Evolutionary conservation across 164 flowering plant species (phyloP).

Genomic region (Magnolia changhungtana): DNA sequence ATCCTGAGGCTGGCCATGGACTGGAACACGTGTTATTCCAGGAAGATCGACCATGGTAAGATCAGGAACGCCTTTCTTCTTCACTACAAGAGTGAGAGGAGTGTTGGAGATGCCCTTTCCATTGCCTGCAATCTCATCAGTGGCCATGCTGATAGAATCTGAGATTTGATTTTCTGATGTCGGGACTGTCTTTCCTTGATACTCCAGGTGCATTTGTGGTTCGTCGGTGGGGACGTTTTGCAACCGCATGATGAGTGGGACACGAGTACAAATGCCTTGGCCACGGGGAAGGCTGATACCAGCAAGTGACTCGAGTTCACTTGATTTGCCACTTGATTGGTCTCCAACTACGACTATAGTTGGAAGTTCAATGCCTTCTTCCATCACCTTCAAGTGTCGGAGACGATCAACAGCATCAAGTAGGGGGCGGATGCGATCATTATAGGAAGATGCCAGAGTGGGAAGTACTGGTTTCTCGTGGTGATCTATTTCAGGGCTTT

Average conservation of each 20-base stretch:
- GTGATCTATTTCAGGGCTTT: neutral
- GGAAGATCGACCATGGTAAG: constrained; percentile 40
- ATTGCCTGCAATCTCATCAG: constrained; percentile 36
- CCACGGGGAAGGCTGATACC: constrained; percentile 19
- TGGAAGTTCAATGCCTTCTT: constrained; percentile 17
- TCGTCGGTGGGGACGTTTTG: neutral
- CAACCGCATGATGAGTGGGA: constrained; percentile 17
- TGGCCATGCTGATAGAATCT: constrained; percentile 27
- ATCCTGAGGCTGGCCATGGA: constrained; percentile 48
- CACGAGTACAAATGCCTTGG: constrained; percentile 21
- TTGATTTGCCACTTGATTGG: constrained; percentile 17
- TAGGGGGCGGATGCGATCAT: constrained; percentile 11
- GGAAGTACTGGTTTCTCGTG: neutral
- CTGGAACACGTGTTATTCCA: constrained; percentile 46
- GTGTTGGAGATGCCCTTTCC: constrained; percentile 33
- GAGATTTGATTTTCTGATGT: constrained; percentile 25
- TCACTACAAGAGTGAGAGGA: constrained; percentile 34
- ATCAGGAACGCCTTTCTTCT: constrained; percentile 28
- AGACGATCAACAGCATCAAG: constrained; percentile 12
- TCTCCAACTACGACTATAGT: constrained; percentile 21
- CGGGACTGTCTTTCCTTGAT: constrained; percentile 14
- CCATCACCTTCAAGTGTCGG: constrained; percentile 14
- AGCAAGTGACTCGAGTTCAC: constrained; percentile 18
- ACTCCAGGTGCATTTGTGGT: constrained; percentile 13
- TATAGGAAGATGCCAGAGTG: constrained; percentile 6